Base-by-base conservation (phyloP, 2,329 filamentous ascomycete species). In the Podosphaera aphanis region DNA sequence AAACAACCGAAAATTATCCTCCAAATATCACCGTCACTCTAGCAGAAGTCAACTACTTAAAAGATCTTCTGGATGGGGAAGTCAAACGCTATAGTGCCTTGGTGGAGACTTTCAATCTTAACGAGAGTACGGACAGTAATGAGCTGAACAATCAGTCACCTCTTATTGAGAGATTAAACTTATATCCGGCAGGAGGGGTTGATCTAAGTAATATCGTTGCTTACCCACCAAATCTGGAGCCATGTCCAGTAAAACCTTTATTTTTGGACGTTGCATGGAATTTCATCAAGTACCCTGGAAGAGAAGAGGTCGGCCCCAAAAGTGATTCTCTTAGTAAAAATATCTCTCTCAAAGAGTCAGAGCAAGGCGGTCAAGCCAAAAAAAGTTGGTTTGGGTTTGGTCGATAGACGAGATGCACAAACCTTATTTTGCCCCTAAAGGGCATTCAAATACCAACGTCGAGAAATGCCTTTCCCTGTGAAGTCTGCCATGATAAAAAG, bases 261-360 rank as follows among this genome's bases (percentile, higher is more conserved):
- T 95, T 95, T 68, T 74, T 95, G 48, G 90, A 98, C 58, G 79
- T 93, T 6, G 90, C 90, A 8, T 98, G 84, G 82, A 95, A 95
- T 60, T 95, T 94, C 60, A 86, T 98, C 50, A 76, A 84, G 43
- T 98, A 98, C 58, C 85, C 86, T 0, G 77, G 76, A 29, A 74
- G 74, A 53, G 53, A 61, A 27, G 57, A 59, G 5, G 56, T 49
- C 52, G 52, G 53, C 52, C 53, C 54, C 51, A 54, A 47, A 31
- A 49, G 46, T 20, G 47, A 46, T 39, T 44, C 25, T 13, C 2
- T 46, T 7, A 48, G 49, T 44, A 50, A 44, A 33, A 53, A 51
- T 6, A 50, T 53, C 20, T 51, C 52, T 27, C 48, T 55, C 25
- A 56, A 57, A 48, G 55, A 50, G 49, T 52, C 47, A 55, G 37